Evolutionary conservation across 108 stramenopile species (phyloP), one percentile per base, ranked within the genome.

Genomic region (Skeletonema menzelii): DNA sequence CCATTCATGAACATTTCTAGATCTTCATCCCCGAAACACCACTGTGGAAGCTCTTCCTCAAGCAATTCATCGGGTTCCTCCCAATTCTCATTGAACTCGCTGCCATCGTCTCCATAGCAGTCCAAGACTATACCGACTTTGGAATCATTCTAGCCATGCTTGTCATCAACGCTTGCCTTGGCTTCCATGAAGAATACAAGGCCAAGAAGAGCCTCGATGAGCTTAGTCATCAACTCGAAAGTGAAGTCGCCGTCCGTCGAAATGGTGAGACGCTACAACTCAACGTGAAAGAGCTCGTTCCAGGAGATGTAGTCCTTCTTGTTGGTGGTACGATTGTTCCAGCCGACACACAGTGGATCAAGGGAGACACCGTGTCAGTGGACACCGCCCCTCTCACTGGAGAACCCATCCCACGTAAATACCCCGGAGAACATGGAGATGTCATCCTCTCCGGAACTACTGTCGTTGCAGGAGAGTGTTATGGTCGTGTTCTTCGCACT

Each of bases 341-440:
- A 19, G 95, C 95, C 17, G 95, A 94, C 74, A 73, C 86, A 4
- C 62, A 86, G 40, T 90, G 85, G 85, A 44, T 91, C 24, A 83
- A 75, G 30, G 91, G 91, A 7, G 93, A 96, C 44, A 66, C 35
- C 4, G 75, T 94, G 35, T 56, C 53, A 27, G 72, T 94, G 32
- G 93, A 94, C 64, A 91, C 90, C 35, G 88, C 93, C 14, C 85
- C 91, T 12, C 71, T 94, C 30, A 94, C 93, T 2, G 93, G 93
- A 10, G 93, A 94, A 69, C 86, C 93, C 32, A 75, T 94, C 22
- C 93, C 93, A 8, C 68, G 89, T 27, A 90, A 86, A 63, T 82
- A 84, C 26, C 83, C 83, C 31, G 62, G 67, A 20, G 79, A 76
- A 27, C 59, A 85, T 58, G 90, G 90, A 19, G 73, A 74, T 44